Evolutionary conservation across 2,329 filamentous ascomycete genomes (phyloP), one percentile per base, ranked within the genome.

Genomic region (Claviceps maximensis): DNA sequence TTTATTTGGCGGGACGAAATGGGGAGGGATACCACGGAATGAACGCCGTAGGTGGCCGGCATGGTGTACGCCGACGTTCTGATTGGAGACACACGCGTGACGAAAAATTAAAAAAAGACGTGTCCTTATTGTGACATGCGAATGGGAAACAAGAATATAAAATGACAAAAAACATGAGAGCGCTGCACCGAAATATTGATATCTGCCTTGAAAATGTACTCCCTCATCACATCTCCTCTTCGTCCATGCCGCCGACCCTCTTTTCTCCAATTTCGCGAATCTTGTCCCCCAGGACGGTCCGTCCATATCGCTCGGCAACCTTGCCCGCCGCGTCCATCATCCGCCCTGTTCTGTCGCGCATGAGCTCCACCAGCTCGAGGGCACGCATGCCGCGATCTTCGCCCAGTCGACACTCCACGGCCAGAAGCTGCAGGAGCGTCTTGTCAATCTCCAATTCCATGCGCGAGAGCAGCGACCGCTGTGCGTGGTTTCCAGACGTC

Each of bases 321-420:
- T 94, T 95, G 53, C 83, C 81, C 1, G 93, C 93, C 4, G 91
- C 87, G 66, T 96, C 89, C 54, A 95, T 69, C 87, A 96, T 96
- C 66, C 86, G 84, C 19, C 91, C 91, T 55, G 81, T 86, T 47
- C 82, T 76, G 70, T 97, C 90, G 46, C 79, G 79, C 83, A 98
- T 87, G 62, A 98, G 74, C 56, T 79, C 76, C 31, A 95, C 93
- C 62, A 97, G 79, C 70, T 98, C 94, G 38, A 98, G 73, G 0
- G 91, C 91, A 59, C 91, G 89, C 89, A 96, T 96, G 6, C 90
- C 91, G 31, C 86, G 78, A 57, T 97, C 90, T 67, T 98, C 93
- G 46, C 89, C 89, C 59, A 93, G 88, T 55, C 89, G 82, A 66
- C 93, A 98, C 72, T 97, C 93, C 7, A 85, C 74, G 2, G 88